A percentile compares a stretch with the other conserved stretches of the same genome.
These are phyloP conservation scores for Backusella mclennaniae DNA, from an alignment of 192 early-diverging fungal genomes.

Conservation along the genomic window DNA sequence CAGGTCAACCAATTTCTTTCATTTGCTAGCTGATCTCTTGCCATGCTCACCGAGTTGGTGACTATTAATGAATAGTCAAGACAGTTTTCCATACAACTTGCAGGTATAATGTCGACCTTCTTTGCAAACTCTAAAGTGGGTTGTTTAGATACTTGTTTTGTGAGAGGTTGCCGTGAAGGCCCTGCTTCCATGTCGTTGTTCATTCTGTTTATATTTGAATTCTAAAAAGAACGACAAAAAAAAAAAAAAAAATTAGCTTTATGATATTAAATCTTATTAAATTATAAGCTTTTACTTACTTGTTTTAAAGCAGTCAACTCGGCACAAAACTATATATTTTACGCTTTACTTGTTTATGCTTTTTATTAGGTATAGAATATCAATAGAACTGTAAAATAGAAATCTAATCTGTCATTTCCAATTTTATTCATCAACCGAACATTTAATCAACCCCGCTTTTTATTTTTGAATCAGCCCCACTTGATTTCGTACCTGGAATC, in stretches of 20 bases:
- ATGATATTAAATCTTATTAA: too few species aligned
- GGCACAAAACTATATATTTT: neutral
- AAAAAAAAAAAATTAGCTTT: too few species aligned
- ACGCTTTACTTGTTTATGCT: too few species aligned
- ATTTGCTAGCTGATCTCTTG: constrained; percentile 38
- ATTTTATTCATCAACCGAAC: neutral
- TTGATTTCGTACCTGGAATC: neutral
- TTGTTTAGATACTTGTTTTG: neutral
- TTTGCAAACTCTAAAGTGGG: neutral
- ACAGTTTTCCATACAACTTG: neutral
- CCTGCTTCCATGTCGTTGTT: constrained; percentile 3
- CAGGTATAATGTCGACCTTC: neutral
- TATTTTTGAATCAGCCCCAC: neutral
- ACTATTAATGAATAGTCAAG: constrained; percentile 20
- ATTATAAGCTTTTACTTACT: neutral
- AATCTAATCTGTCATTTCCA: neutral
- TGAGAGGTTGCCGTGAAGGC: neutral
- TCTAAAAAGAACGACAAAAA: neutral
- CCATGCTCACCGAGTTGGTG: constrained; percentile 28
- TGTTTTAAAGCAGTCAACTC: neutral
- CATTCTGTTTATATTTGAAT: neutral
- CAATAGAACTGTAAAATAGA: neutral
- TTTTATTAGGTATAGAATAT: neutral
- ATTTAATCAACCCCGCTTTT: neutral
- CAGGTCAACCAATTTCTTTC: constrained; percentile 34